Conservation (phyloP, 2,329 filamentous ascomycete species). For the Parascedosporium putredinis region DNA sequence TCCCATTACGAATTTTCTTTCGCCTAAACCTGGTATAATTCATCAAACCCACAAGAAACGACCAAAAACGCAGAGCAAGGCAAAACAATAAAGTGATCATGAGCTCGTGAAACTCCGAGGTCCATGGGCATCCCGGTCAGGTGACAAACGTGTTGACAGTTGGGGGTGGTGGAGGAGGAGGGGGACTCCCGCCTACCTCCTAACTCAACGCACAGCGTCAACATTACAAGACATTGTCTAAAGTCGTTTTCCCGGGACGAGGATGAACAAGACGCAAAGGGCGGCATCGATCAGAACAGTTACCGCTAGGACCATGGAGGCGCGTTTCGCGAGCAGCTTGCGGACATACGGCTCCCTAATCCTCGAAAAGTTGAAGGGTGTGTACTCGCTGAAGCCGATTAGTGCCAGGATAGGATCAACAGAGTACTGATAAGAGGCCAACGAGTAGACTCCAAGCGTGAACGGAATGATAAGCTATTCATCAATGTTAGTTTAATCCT, state of each 20-base stretch:
- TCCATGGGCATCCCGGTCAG: no score
- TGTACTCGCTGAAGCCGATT: conserved; percentile 89
- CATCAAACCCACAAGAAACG: conserved; percentile 8
- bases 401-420: conserved; percentile 86
- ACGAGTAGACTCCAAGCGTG: conserved; percentile 77
- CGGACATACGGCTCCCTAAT: conserved; percentile 88
- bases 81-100: conserved; percentile 2
- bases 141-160: no score
- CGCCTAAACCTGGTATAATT: conserved; percentile 6
- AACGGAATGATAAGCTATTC: conserved; percentile 69
- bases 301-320: conserved; percentile 67
- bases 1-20: background rate
- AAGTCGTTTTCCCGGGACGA: conserved; percentile 81
- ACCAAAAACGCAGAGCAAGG: conserved; percentile 9
- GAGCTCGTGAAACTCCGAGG: conserved; percentile 4
- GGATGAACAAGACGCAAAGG: conserved; percentile 83
- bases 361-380: conserved; percentile 79
- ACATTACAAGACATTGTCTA: no score
- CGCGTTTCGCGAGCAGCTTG: conserved; percentile 72
- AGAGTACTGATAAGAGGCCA: conserved; percentile 89
- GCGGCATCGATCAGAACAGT: conserved; percentile 68
- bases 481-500: conserved; percentile 8
- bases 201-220: no score
- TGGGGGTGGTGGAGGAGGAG: background rate
- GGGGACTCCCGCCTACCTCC: no score